These are phyloP conservation scores for Kurtzmaniella quercitrusa DNA, from an alignment of 1,139 yeast species.

Conservation along the genomic window DNA sequence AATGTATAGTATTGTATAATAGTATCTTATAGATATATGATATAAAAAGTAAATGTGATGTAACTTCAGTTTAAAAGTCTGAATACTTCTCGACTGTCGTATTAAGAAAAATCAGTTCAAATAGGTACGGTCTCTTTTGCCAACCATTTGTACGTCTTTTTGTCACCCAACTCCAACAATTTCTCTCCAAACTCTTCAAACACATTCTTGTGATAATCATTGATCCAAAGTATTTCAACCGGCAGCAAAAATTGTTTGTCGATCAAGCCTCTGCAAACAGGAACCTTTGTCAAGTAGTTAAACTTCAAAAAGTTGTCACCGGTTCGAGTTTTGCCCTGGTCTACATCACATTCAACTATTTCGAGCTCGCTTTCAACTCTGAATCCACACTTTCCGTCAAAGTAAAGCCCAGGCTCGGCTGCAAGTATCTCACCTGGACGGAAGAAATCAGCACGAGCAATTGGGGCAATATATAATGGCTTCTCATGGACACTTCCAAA, in stretches of 20 bases:
- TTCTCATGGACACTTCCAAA: slow-evolving; percentile 56
- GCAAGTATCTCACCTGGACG: slow-evolving; percentile 48
- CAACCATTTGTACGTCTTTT: slow-evolving; percentile 38
- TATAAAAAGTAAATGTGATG: slow-evolving; percentile 2
- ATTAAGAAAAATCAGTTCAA: slow-evolving; percentile 8
- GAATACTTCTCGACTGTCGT: background rate
- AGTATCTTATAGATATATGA: slow-evolving; percentile 6
- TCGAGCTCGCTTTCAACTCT: slow-evolving; percentile 53
- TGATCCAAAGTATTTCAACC: slow-evolving; percentile 51
- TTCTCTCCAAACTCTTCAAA: slow-evolving; percentile 32
- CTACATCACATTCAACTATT: slow-evolving; percentile 30
- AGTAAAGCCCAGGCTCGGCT: slow-evolving; percentile 57
- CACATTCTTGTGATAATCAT: slow-evolving; percentile 40
- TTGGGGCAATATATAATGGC: slow-evolving; percentile 44
- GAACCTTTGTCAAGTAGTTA: slow-evolving; percentile 50
- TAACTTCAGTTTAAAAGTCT: slow-evolving; percentile 1
- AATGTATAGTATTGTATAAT: slow-evolving; percentile 8
- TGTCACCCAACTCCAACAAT: slow-evolving; percentile 35
- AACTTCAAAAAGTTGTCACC: slow-evolving; percentile 40
- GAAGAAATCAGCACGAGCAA: slow-evolving; percentile 31
- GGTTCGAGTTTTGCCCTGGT: slow-evolving; percentile 30
- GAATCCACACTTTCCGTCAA: slow-evolving; percentile 49
- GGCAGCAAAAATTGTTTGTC: slow-evolving; percentile 31
- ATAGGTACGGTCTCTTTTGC: slow-evolving; percentile 33
- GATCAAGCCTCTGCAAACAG: slow-evolving; percentile 47